These are phyloP conservation scores for Arctostaphylos glauca DNA, from an alignment of 148 eudicot species.

Conservation along the genomic window DNA sequence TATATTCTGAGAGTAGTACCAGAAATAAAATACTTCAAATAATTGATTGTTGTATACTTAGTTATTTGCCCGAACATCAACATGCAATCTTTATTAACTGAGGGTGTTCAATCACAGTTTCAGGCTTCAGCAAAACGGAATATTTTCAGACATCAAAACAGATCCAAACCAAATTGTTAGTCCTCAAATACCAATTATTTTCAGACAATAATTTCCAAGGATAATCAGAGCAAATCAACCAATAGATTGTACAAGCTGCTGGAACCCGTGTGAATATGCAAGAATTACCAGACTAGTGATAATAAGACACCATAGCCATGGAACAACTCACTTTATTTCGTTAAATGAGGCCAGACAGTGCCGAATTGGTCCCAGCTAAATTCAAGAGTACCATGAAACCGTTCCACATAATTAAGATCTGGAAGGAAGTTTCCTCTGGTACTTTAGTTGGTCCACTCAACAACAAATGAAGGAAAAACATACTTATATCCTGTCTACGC, in stretches of 20 bases:
- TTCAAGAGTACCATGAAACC: background rate
- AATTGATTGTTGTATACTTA: background rate
- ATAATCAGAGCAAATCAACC: background rate
- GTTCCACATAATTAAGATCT: background rate
- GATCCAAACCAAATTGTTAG: background rate
- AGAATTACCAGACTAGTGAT: background rate
- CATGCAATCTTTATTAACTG: background rate
- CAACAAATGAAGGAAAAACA: background rate
- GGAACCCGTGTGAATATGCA: background rate
- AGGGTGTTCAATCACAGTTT: background rate
- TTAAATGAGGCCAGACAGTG: background rate
- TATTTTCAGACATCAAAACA: background rate
- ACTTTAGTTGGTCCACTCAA: background rate
- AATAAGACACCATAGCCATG: background rate
- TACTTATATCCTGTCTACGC: background rate
- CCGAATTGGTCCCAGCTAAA: background rate
- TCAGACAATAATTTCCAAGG: background rate
- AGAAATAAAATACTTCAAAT: background rate
- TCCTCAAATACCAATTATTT: background rate
- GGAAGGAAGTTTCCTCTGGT: slow-evolving; percentile 3
- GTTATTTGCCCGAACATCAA: background rate
- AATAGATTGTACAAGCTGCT: background rate
- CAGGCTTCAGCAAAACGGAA: background rate
- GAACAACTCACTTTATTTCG: background rate
- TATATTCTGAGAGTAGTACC: background rate